Evolutionary conservation across 2,329 filamentous ascomycete genomes (phyloP), one percentile per base, ranked within the genome.

Genomic region (Trichoderma harzianum): DNA sequence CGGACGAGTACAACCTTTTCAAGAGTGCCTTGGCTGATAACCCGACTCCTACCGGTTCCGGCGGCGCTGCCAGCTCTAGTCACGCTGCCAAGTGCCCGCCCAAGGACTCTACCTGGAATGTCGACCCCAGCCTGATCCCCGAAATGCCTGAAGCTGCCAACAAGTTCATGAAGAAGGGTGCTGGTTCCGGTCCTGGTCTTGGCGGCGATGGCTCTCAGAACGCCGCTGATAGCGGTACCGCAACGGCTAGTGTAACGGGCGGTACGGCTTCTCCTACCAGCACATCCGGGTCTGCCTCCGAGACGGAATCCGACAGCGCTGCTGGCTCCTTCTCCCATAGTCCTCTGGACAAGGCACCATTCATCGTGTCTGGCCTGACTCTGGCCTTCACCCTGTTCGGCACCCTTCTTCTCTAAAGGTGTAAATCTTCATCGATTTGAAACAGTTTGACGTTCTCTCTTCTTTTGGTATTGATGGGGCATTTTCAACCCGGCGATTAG

Each of bases 1-100:
- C 58, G 24, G 74, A 81, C 53, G 93, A 95, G 78, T 97, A 91
- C 82, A 80, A 83, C 61, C 82, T 82, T 73, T 85, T 88, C 77
- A 82, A 85, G 76, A 79, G 78, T 12, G 86, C 86, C 65, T 79
- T 89, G 70, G 75, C 79, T 66, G 81, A 83, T 67, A 84, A 87
- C 79, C 82, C 87, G 30, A 80, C 83, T 7, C 88, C 88, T 18
- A 84, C 82, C 24, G 87, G 86, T 55, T 75, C 82, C 66, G 87
- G 85, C 64, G 87, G 87, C 71, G 84, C 84, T 75, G 79, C 83
- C 30, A 81, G 82, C 14, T 85, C 85, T 58, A 86, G 86, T 7
- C 80, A 85, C 73, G 77, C 84, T 16, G 81, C 80, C 55, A 77
- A 80, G 10, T 90, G 88, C 81, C 88, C 88, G 30, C 83, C 84